These are phyloP conservation scores for Prunus kanzakura DNA, from an alignment of 306 rosid species.

Conservation along the genomic window DNA sequence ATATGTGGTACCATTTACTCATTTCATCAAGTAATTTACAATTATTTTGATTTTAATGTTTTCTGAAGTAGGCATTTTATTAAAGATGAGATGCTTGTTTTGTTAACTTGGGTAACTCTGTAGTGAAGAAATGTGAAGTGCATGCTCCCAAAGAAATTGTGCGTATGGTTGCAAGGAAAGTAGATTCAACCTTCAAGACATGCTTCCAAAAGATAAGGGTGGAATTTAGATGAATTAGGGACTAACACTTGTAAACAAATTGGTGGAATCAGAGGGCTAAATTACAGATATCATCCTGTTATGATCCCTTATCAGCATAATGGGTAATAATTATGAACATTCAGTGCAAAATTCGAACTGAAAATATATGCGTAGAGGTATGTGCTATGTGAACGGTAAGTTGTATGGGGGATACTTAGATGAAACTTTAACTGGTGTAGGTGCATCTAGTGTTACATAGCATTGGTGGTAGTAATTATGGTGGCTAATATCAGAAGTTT, in stretches of 20 bases:
- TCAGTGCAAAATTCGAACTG: neutral
- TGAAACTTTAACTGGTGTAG: neutral
- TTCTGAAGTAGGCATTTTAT: neutral
- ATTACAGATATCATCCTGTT: neutral
- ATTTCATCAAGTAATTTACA: neutral
- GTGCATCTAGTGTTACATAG: too few species aligned
- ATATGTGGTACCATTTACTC: neutral
- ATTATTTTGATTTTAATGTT: neutral
- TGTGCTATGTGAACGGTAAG: neutral
- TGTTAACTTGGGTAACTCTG: neutral
- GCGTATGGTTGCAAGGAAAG: neutral
- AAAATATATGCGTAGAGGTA: neutral
- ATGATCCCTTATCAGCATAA: neutral
- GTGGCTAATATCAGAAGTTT: slow-evolving; percentile 6
- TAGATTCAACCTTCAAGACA: neutral
- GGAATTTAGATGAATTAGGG: neutral
- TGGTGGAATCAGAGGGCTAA: neutral
- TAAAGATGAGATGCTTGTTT: neutral
- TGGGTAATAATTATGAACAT: neutral
- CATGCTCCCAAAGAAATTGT: neutral
- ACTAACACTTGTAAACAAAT: neutral
- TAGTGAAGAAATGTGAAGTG: neutral
- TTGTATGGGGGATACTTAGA: too few species aligned
- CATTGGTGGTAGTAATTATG: neutral
- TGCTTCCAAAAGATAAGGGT: neutral